Percentiles rank a stretch among this genome's conserved stretches.
Conservation (phyloP, 169 alveolate species). For the Babesia caballi region DNA sequence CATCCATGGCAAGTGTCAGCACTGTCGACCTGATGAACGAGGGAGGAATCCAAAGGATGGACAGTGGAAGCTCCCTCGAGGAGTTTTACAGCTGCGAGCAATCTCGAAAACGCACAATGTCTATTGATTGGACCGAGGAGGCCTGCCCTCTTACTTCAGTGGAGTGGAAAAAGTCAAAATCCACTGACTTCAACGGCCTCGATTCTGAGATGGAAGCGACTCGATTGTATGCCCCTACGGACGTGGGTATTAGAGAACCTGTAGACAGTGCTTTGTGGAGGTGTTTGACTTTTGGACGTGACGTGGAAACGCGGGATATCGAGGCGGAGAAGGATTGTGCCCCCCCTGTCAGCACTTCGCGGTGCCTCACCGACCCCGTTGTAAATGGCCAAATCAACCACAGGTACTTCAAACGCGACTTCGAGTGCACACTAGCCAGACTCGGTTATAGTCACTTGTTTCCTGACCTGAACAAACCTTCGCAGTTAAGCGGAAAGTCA, state of each 20-base stretch:
- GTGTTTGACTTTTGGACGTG: too few species aligned
- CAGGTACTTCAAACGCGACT: constrained; percentile 15
- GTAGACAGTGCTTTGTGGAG: too few species aligned
- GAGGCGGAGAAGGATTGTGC: not conserved
- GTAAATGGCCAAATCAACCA: constrained; percentile 25
- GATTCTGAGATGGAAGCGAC: not conserved
- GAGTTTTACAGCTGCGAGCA: not conserved
- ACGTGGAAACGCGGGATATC: too few species aligned
- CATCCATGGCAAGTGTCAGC: constrained; percentile 32
- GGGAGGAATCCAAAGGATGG: not conserved
- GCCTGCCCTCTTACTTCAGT: too few species aligned
- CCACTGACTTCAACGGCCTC: not conserved
- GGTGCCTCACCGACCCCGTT: not conserved
- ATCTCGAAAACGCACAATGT: not conserved
- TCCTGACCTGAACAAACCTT: too few species aligned
- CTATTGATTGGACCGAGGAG: not conserved
- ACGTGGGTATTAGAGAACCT: too few species aligned
- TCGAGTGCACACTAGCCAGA: not conserved
- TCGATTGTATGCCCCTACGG: too few species aligned
- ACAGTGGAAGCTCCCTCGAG: not conserved
- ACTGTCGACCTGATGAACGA: constrained; percentile 12
- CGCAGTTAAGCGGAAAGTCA: too few species aligned
- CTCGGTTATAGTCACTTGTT: constrained; percentile 7
- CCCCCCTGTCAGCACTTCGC: not conserved
- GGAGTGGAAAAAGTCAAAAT: too few species aligned